Percentiles rank a stretch among this genome's conserved stretches.
These are phyloP conservation scores for Podaxis pistillaris DNA, from an alignment of 768 basidiomycete genomes.

Conservation along the genomic window DNA sequence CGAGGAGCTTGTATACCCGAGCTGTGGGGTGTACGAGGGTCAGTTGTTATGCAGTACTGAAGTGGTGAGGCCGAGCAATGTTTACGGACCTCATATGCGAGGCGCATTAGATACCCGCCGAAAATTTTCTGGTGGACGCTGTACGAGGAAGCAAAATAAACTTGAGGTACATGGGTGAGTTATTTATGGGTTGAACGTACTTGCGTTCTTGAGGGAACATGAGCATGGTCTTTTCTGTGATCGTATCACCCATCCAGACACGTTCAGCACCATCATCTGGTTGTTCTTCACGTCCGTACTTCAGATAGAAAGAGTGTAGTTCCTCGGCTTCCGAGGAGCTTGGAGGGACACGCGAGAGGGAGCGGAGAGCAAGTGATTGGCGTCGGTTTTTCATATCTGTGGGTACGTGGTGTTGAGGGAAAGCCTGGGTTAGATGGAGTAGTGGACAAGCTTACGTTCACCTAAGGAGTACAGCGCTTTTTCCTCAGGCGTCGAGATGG, in stretches of 20 bases:
- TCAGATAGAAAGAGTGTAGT: constrained; percentile 69
- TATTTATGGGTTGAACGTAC: constrained; percentile 36
- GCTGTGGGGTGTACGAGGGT: constrained; percentile 32
- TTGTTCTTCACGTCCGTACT: constrained; percentile 43
- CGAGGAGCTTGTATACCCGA: constrained; percentile 70
- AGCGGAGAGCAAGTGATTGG: constrained; percentile 48
- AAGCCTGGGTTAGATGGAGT: background rate
- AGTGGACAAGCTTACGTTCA: constrained; percentile 45
- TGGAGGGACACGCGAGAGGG: constrained; percentile 73
- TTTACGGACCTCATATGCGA: constrained; percentile 63
- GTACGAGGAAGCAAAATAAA: background rate
- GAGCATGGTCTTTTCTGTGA: constrained; percentile 64
- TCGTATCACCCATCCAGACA: constrained; percentile 76
- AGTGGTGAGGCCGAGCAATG: background rate
- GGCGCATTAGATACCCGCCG: constrained; percentile 65
- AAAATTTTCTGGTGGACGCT: constrained; percentile 85
- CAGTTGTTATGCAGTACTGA: background rate
- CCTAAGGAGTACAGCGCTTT: constrained; percentile 61
- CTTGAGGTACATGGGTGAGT: background rate
- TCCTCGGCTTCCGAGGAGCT: constrained; percentile 64
- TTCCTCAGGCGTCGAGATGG: constrained; percentile 62
- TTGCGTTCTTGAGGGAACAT: constrained; percentile 89
- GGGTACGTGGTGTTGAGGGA: background rate
- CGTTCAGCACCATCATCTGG: constrained; percentile 31
- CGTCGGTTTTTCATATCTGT: constrained; percentile 63